Base-by-base conservation (phyloP, 495 filamentous ascomycete species). In the Tuber melanosporum region DNA sequence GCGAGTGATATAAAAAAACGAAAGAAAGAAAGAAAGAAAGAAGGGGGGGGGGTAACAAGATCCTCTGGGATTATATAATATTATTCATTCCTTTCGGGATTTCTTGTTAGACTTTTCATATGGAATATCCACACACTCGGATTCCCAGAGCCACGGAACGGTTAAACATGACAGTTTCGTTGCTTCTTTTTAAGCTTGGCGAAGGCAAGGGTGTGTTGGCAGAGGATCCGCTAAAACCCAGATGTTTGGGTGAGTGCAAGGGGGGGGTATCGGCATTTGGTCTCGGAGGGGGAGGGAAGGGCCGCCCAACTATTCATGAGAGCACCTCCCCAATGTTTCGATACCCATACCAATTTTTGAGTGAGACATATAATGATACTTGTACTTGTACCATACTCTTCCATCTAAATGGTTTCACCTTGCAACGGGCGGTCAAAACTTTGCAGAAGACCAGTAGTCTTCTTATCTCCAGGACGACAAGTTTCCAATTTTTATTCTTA, bases 141-240 rank as follows among this genome's bases (percentile, higher is more conserved):
- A 57, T 26, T 26, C 52, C 52, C 52, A 57, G 52, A 12, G 0
- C 52, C 52, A 57, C n/a, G 52, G 52, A 57, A 57, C 52, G 52
- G 2, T 57, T 26, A 26, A 57, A 57, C 22, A 57, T 57, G 52
- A 57, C 52, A 14, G 52, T 7, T 57, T 57, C 1, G 10, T 57
- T 57, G 52, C 52, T 57, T 26, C 52, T 57, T 57, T 57, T 57
- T 9, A 9, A 57, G 22, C 52, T 57, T 57, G n/a, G 52, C 52
- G 52, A 26, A 57, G n/a, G n/a, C 52, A 57, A 26, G 52, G 52
- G 52, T 57, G 52, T 57, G 52, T 57, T 57, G 52, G 52, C 52
- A 26, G 12, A 26, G 22, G n/a, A 2, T 10, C 49, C 49, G n/a
- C 49, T 17, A 57, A 57, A 57, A 57, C 49, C 22, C 49, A 57